A percentile compares a stretch with the other conserved stretches of the same genome.
Conservation (phyloP, 257 asterid genomes). For the Oldenlandia corymbosa region DNA sequence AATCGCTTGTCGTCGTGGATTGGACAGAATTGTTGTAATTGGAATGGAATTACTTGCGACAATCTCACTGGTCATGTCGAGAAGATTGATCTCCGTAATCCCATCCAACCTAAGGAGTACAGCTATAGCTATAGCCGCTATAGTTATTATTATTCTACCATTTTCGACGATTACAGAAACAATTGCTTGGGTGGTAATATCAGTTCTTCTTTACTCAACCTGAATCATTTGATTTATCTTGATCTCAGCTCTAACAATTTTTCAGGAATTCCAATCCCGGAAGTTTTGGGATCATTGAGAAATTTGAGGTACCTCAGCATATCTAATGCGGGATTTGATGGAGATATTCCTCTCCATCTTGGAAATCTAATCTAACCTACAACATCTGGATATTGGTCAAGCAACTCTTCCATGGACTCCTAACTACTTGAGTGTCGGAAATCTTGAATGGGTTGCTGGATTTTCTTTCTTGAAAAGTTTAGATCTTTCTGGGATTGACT, state of each 20-base stretch:
- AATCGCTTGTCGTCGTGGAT: no score
- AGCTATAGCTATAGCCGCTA: no score
- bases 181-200: conserved; percentile 19
- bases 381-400: conserved; percentile 9
- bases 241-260: conserved; percentile 29
- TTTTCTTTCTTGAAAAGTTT: conserved; percentile 17
- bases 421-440: background rate
- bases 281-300: conserved; percentile 20
- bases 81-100: no score
- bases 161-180: background rate
- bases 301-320: conserved; percentile 27
- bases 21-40: no score
- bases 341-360: conserved; percentile 20
- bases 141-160: background rate
- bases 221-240: conserved; percentile 15
- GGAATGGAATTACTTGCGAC: no score
- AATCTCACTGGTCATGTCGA: no score
- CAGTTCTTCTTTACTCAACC: conserved; percentile 14
- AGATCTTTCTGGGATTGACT: conserved; percentile 2
- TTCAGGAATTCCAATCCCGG: conserved; percentile 14
- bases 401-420: no score
- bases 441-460: conserved; percentile 14
- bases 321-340: conserved; percentile 14
- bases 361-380: conserved; percentile 23
- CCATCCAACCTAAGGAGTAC: no score